A percentile compares a stretch with the other conserved stretches of the same genome.
phyloP scores from a whole-genome alignment of 805 yeast genomes.

The Candida awuae region DNA sequence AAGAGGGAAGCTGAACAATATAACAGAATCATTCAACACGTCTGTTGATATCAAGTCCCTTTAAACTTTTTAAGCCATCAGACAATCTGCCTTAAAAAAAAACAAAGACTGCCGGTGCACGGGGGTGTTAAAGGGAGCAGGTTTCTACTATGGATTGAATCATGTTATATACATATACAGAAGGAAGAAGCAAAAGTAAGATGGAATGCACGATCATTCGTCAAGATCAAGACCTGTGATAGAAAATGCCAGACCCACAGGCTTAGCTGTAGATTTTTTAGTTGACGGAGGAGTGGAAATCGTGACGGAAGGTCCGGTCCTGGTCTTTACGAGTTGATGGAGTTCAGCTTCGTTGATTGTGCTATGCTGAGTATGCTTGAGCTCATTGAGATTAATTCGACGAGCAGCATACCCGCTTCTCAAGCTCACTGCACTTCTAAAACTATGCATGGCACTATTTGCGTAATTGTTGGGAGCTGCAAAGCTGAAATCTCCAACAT shows the following conservation, averaged over 20 bases:
- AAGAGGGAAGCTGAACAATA: no score
- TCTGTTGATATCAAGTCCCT: no score
- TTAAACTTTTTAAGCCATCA: neutral
- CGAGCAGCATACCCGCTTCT: constrained; percentile 4
- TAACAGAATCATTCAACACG: no score
- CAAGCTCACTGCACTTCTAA: constrained; percentile 3
- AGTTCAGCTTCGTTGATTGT: neutral
- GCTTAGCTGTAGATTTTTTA: neutral
- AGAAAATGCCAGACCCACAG: constrained; percentile 13
- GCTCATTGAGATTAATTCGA: constrained; percentile 3
- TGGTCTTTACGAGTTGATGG: neutral
- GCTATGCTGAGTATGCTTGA: neutral
- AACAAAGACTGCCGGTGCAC: neutral
- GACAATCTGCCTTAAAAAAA: neutral
- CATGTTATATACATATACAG: no score
- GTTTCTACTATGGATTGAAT: no score
- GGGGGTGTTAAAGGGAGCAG: no score
- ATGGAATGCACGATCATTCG: neutral
- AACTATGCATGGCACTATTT: constrained; percentile 1
- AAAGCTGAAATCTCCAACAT: neutral
- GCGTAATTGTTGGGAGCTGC: neutral
- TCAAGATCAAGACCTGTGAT: constrained; percentile 11
- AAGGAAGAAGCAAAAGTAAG: neutral
- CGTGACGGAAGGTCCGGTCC: constrained; percentile 2
- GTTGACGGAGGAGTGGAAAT: neutral